Evolutionary conservation across 139 green algal species (phyloP).

Genomic region (Zygnema cylindricum): DNA sequence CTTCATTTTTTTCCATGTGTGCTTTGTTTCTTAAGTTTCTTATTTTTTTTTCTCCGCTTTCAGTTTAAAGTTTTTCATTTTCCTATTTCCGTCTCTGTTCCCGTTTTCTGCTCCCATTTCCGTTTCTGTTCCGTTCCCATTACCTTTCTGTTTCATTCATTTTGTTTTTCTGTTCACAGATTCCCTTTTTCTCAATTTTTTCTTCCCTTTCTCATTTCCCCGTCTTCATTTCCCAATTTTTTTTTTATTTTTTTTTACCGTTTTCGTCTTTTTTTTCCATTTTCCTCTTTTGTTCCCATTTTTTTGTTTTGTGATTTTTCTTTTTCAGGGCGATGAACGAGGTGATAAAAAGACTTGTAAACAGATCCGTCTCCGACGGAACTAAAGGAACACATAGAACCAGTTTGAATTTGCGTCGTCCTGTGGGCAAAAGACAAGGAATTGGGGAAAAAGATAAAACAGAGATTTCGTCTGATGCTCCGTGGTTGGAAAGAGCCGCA

Average conservation of each 20-base stretch:
- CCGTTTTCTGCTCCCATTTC: too few species aligned
- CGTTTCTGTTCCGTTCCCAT: too few species aligned
- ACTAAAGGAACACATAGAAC: not conserved
- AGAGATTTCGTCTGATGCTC: not conserved
- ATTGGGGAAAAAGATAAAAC: not conserved
- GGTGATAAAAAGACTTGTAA: not conserved
- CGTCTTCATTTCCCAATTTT: too few species aligned
- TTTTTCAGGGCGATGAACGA: not conserved
- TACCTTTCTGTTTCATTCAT: too few species aligned
- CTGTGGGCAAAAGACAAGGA: not conserved
- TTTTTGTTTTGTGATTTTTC: not conserved
- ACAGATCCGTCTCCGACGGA: not conserved
- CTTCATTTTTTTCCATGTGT: not conserved
- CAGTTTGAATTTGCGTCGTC: not conserved
- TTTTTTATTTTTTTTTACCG: too few species aligned
- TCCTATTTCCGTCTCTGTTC: not conserved
- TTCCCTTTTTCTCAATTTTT: too few species aligned
- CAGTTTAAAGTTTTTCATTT: constrained; percentile 1
- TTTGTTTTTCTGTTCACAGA: too few species aligned
- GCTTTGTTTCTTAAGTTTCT: too few species aligned
- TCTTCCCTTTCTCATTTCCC: too few species aligned
- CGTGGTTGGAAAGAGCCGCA: constrained; percentile 16
- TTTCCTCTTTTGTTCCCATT: too few species aligned
- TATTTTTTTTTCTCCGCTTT: too few species aligned
- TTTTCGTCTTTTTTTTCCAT: too few species aligned